phyloP scores from a whole-genome alignment of 805 yeast species.

The Candida odintsovae region DNA sequence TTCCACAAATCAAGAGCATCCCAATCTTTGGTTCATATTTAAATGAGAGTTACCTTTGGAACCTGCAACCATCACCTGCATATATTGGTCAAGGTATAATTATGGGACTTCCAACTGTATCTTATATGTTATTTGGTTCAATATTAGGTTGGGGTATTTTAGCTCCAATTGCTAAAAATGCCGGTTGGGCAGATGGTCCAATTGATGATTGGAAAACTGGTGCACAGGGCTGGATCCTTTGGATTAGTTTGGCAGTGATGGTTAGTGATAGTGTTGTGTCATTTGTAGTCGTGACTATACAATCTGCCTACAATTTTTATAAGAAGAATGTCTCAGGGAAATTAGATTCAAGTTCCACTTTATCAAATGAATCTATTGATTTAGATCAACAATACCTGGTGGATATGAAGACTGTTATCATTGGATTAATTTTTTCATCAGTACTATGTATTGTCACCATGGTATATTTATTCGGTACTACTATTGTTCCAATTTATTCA shows the following conservation, averaged over 20 bases:
- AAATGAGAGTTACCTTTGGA: conserved; percentile 69
- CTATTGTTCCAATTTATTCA: conserved; percentile 64
- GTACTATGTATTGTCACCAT: conserved; percentile 62
- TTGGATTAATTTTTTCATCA: conserved; percentile 64
- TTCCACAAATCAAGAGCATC: conserved; percentile 60
- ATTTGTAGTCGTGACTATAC: conserved; percentile 54
- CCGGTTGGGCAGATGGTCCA: conserved; percentile 86
- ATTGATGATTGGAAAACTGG: conserved; percentile 92
- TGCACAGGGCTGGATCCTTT: conserved; percentile 95
- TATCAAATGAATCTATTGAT: conserved; percentile 15
- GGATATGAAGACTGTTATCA: conserved; percentile 38
- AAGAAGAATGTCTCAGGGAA: background rate
- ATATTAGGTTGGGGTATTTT: conserved; percentile 86
- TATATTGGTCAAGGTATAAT: conserved; percentile 96
- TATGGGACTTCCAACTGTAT: conserved; percentile 90
- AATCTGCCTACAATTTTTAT: conserved; percentile 30
- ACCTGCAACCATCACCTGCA: conserved; percentile 94
- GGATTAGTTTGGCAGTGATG: conserved; percentile 93
- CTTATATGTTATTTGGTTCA: conserved; percentile 88
- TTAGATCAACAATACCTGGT: conserved; percentile 42
- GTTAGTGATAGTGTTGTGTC: conserved; percentile 85
- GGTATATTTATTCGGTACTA: conserved; percentile 57
- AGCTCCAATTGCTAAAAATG: conserved; percentile 68
- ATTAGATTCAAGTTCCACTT: background rate
- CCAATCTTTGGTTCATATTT: conserved; percentile 71